phyloP scores from a whole-genome alignment of 2,329 filamentous ascomycete genomes.

The Cladorrhinum sp. region DNA sequence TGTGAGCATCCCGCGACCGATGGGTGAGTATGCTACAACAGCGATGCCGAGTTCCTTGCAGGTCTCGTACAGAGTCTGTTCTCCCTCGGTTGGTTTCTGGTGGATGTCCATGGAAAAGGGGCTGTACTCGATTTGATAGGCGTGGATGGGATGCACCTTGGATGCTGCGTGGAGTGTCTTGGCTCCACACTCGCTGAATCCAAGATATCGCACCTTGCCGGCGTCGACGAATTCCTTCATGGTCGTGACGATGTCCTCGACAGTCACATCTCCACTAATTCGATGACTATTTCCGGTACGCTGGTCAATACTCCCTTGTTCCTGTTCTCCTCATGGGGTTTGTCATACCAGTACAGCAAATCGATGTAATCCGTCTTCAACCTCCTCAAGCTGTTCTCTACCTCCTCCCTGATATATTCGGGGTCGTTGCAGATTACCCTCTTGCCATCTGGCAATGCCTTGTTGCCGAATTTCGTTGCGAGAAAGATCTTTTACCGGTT shows the following conservation, averaged over 20 bases:
- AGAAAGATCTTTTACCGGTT: conserved; percentile 41
- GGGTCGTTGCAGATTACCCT: conserved; percentile 34
- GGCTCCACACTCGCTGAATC: conserved; percentile 48
- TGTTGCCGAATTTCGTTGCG: conserved; percentile 48
- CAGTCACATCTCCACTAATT: conserved; percentile 39
- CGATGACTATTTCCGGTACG: conserved; percentile 41
- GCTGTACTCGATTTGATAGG: conserved; percentile 53
- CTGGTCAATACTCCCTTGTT: no score
- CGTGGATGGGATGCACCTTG: conserved; percentile 47
- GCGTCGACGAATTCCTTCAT: conserved; percentile 41
- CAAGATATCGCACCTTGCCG: conserved; percentile 53
- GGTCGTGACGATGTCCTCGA: conserved; percentile 49
- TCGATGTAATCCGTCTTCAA: conserved; percentile 45
- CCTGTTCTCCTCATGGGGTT: no score
- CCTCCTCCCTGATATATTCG: conserved; percentile 41
- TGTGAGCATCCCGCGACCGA: conserved; percentile 44
- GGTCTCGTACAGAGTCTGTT: conserved; percentile 35
- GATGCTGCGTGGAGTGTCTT: conserved; percentile 48
- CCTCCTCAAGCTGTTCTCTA: conserved; percentile 38
- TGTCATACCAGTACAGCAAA: conserved; percentile 40
- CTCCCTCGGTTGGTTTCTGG: conserved; percentile 30
- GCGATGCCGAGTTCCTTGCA: conserved; percentile 47
- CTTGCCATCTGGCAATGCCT: conserved; percentile 25
- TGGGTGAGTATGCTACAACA: conserved; percentile 41
- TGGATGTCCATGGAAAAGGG: conserved; percentile 51